Evolutionary conservation across 352 stramenopile genomes (phyloP), one percentile per base, ranked within the genome.

Genomic region (Halophytophthora batemanensis): DNA sequence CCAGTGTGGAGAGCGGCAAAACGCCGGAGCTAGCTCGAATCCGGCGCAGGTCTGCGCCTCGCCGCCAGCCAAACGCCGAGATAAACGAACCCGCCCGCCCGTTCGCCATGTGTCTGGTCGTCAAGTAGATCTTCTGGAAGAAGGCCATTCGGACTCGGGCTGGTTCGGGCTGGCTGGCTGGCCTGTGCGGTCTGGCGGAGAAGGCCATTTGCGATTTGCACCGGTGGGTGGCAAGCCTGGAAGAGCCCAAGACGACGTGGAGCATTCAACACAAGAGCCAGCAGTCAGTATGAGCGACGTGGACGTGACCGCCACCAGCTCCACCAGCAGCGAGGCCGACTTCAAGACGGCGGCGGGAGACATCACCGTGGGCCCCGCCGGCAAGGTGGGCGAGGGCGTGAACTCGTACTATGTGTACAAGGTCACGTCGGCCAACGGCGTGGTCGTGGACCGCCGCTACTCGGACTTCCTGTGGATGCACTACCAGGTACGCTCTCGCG

Each of bases 391-490:
- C 43, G 82, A 93, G 37, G 80, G 82, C 59, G 82, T 93, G n/a
- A 90, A 91, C 66, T 67, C 74, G 34, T 88, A 90, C 61, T 84
- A 83, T 52, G 80, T 93, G 23, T 93, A 84, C 71, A 87, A 82
- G 44, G 69, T 93, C 57, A 77, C 75, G 44, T 90, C 79, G 41
- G 57, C 71, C 36, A 69, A 70, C 15, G 62, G 77, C 45, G 64
- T 65, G 3, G 50, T 74, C 7, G 82, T 93, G n/a, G 80, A 93
- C 51, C 79, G 80, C 33, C 80, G 82, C 40, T 93, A 91, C 66
- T 90, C 79, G 53, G 82, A 93, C 64, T 93, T 93, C 61, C 65
- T 88, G 28, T 93, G 82, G 82, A 64, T 93, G 38, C 80, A 93
- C 61, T 64, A 79, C 37, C 77, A 87, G 61, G 54, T 79, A 38